Base-by-base conservation (phyloP, 371 early-diverging fungal species). In the Vairimorpha necatrix region DNA sequence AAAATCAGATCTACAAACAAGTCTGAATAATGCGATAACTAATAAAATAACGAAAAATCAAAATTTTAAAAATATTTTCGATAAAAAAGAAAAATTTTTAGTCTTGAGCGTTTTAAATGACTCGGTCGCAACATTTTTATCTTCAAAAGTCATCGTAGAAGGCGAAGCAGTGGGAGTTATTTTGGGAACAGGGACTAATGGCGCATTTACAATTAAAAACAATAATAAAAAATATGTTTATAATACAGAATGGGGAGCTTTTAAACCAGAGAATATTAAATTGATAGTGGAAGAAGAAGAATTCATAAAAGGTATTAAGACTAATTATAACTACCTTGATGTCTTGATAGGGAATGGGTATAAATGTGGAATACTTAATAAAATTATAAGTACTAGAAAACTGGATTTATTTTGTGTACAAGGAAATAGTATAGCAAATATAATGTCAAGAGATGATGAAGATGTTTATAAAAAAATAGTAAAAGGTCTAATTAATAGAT, bases 141-240 rank as follows among this genome's bases (percentile, higher is more conserved):
- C 63, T 36, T 63, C 63, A 26, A 63, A 63, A 63, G 14, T 36
- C 0, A 63, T 36, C 3, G 2, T 3, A 14, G 28, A 33, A 20
- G 6, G 3, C 33, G 22, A n/a, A n/a, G 6, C 18, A 16, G 38
- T 63, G 18, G 63, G 63, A 2, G 38, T 63, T 63, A 63, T 63
- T 16, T 38, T 63, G 22, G 63, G 63, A 36, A 63, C 63, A 36
- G 63, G 63, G 14, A 63, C 63, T 3, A 63, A 63, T 63, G 63
- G 38, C 4, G 2, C 63, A 36, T 36, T 63, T 38, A 13, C 7
- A 26, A 38, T 63, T 33, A 26, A 26, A 32, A 18, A 13, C 26
- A 36, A 63, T 32, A 39, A 20, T 63, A 26, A 60, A 33, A 0
- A 38, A 36, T 36, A 63, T 26, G 38, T 63, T 7, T 63, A 26